Evolutionary conservation across 1,284 basidiomycete species (phyloP), one percentile per base, ranked within the genome.

Genomic region (Leucocoprinus gongylophorus): DNA sequence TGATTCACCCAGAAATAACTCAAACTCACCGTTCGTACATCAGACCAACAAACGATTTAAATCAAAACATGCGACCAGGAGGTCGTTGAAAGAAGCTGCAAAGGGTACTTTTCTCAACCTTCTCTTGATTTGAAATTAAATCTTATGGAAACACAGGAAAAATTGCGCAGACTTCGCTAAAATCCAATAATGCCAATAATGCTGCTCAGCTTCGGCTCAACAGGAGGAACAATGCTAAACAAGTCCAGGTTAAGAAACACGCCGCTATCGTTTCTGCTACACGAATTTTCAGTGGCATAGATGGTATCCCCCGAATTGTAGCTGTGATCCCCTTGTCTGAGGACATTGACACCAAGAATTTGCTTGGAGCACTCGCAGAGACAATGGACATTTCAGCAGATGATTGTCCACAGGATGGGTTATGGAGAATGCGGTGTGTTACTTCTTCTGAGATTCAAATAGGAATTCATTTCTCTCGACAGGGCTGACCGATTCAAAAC

Each of bases 21-120:
- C 39, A 10, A 35, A 23, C 52, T 41, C 50, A 57, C 30, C 8
- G 28, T 23, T 12, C 32, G 18, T 26, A 37, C 40, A n/a, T 21
- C 47, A 93, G 89, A 73, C 80, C 73, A 95, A 97, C 68, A 97
- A 97, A 66, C 58, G 78, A 1, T 95, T 90, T 77, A 95, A 95
- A 66, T 91, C 88, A 1, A 88, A 84, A 63, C 91, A 97, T 74
- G 80, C 91, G 0, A 81, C 88, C 4, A 95, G 95, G 68, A 82
- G 83, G 7, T 78, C 85, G 0, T 63, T 92, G 42, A 92, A 89
- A 65, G 85, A 90, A 40, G 78, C 80, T 38, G 82, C 89, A 13
- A 95, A 94, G 73, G 91, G 91, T 85, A 13, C 33, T 42, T 68
- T 28, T 38, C 39, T 17, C 29, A 15, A 18, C 30, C 15, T 26